These are phyloP conservation scores for Exsudoporus frostii DNA, from an alignment of 768 basidiomycete species.

Conservation along the genomic window DNA sequence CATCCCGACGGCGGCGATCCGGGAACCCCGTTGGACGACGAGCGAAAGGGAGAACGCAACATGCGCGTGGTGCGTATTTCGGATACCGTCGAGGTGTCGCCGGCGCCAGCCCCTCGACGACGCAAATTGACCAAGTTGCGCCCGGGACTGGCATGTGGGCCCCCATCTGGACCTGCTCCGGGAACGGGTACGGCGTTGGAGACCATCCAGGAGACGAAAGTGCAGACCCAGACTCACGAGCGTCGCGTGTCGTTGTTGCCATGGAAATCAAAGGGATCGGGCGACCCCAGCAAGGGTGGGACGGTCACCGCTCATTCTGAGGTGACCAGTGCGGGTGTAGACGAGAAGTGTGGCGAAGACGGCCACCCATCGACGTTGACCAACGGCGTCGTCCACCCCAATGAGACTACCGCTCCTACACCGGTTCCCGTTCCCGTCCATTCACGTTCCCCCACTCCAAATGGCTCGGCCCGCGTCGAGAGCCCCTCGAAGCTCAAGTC, in stretches of 20 bases:
- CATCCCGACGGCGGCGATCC: not conserved
- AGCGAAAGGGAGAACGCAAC: conserved; percentile 14
- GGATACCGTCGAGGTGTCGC: conserved; percentile 23
- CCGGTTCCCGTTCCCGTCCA: not conserved
- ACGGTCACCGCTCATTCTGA: not conserved
- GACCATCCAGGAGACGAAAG: not conserved
- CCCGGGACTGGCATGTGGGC: not conserved
- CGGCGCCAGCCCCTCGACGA: conserved; percentile 5
- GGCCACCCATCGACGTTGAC: not conserved
- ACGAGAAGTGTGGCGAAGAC: not conserved
- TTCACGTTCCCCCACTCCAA: not conserved
- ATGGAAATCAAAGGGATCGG: conserved; percentile 19
- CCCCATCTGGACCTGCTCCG: not conserved
- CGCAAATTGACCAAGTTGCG: conserved; percentile 26
- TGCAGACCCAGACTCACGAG: not conserved
- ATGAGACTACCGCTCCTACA: not conserved
- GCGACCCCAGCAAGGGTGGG: not conserved
- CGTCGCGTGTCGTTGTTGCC: conserved; percentile 20
- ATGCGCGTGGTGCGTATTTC: conserved; percentile 26
- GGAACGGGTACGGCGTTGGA: not conserved
- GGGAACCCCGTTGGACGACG: not conserved
- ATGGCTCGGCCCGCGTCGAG: not conserved
- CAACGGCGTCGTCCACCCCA: not conserved
- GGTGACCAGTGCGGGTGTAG: not conserved
- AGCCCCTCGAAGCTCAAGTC: not conserved